A percentile compares a stretch with the other conserved stretches of the same genome.
phyloP scores from a whole-genome alignment of 768 basidiomycete genomes.

The Amanita polypyramis region DNA sequence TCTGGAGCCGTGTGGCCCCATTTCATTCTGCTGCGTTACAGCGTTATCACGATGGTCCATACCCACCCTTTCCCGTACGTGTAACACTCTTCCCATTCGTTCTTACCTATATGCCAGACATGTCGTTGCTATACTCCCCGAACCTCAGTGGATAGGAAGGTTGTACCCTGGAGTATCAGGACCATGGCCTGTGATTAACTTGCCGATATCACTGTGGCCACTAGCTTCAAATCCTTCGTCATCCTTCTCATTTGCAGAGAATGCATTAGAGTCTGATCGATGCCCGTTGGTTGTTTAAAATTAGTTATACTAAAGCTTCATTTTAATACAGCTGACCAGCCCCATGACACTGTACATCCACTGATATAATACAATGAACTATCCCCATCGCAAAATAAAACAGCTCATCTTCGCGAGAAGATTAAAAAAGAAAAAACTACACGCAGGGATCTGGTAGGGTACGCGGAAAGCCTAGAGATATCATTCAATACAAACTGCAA shows the following conservation, averaged over 20 bases:
- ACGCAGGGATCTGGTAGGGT: background rate
- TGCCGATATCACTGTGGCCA: background rate
- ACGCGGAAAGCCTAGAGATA: background rate
- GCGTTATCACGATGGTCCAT: slow-evolving; percentile 28
- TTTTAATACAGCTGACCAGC: background rate
- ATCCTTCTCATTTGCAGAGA: slow-evolving; percentile 6
- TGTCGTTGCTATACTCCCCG: background rate
- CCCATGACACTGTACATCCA: background rate
- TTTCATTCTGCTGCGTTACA: slow-evolving; percentile 25
- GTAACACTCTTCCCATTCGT: slow-evolving; percentile 25
- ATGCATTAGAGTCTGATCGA: background rate
- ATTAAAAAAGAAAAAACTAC: background rate
- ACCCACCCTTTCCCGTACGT: slow-evolving; percentile 30
- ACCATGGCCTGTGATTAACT: too few species aligned
- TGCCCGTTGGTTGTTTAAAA: too few species aligned
- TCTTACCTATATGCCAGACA: slow-evolving; percentile 14
- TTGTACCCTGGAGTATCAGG: too few species aligned
- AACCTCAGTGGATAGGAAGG: background rate
- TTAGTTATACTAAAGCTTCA: background rate
- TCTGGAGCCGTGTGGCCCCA: slow-evolving; percentile 13
- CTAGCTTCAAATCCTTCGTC: slow-evolving; percentile 13
- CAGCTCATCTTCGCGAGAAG: background rate
- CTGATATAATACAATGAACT: background rate
- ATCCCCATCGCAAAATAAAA: background rate
- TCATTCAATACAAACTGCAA: background rate